Evolutionary conservation across 2,329 filamentous ascomycete species (phyloP).

Genomic region (Diaporthe ilicicola): DNA sequence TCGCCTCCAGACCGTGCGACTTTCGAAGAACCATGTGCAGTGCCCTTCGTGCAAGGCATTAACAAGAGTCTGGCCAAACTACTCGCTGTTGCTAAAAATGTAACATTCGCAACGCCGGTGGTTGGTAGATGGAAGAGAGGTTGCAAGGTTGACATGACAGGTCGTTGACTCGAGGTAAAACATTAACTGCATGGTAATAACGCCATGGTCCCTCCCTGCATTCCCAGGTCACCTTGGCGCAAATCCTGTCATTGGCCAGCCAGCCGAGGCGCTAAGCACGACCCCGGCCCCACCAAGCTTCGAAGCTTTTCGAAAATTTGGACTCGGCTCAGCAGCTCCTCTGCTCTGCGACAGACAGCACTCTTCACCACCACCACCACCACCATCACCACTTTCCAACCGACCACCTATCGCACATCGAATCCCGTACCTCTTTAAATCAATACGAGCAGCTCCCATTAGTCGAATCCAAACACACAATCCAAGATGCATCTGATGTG

Average conservation of each 20-base stretch:
- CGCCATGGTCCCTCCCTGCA: not conserved
- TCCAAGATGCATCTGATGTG: slow-evolving; percentile 74
- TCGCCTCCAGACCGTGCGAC: too few relatives aligned
- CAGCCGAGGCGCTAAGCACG: not conserved
- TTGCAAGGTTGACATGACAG: not conserved
- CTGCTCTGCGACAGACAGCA: not conserved
- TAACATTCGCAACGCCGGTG: not conserved
- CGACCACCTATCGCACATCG: not conserved
- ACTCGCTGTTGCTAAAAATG: not conserved
- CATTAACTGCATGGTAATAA: too few relatives aligned
- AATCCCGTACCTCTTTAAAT: too few relatives aligned
- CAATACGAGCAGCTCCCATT: too few relatives aligned
- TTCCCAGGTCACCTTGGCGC: not conserved
- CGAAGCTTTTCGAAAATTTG: slow-evolving; percentile 21
- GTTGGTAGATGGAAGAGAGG: not conserved
- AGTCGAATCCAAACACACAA: not conserved
- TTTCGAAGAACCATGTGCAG: too few relatives aligned
- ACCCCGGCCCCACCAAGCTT: not conserved
- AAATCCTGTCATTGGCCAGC: not conserved
- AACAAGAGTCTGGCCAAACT: too few relatives aligned
- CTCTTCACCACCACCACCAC: too few relatives aligned
- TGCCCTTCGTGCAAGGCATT: too few relatives aligned
- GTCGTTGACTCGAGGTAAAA: too few relatives aligned
- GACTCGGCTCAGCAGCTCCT: not conserved
- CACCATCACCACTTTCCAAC: not conserved